A percentile compares a stretch with the other conserved stretches of the same genome.
phyloP scores from a whole-genome alignment of 139 green algal species.

The Closterium sp. region DNA sequence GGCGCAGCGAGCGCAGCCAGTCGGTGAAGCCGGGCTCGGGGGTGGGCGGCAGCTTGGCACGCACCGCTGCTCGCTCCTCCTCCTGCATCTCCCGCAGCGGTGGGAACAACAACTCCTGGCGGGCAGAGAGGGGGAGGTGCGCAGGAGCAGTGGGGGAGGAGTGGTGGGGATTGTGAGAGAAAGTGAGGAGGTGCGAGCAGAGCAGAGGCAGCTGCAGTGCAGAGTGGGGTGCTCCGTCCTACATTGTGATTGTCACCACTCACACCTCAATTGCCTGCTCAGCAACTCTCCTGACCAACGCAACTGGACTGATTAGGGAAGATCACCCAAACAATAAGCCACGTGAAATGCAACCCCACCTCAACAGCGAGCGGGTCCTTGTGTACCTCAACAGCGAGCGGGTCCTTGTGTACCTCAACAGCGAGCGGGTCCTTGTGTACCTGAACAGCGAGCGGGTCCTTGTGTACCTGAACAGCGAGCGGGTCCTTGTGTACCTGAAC shows the following conservation, averaged over 20 bases:
- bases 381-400: no score
- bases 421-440: no score
- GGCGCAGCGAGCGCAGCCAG: constrained; percentile 17
- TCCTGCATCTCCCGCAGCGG: constrained; percentile 5
- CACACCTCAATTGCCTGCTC: not conserved
- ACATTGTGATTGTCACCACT: not conserved
- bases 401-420: no score
- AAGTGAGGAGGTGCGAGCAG: not conserved
- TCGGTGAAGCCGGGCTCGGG: constrained; percentile 44
- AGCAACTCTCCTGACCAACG: no score
- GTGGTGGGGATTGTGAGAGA: not conserved
- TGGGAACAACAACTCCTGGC: constrained; percentile 36
- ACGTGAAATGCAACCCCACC: not conserved
- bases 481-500: no score
- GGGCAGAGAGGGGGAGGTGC: no score
- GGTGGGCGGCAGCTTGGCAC: constrained; percentile 30
- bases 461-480: no score
- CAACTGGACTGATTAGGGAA: no score
- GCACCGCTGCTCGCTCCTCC: constrained; percentile 24
- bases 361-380: no score
- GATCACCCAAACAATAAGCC: not conserved
- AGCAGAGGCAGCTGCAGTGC: not conserved
- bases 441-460: no score
- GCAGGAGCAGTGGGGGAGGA: not conserved
- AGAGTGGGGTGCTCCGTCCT: not conserved